These are phyloP conservation scores for Astrothelium subdiscretum DNA, from an alignment of 495 filamentous ascomycete species.

Conservation along the genomic window DNA sequence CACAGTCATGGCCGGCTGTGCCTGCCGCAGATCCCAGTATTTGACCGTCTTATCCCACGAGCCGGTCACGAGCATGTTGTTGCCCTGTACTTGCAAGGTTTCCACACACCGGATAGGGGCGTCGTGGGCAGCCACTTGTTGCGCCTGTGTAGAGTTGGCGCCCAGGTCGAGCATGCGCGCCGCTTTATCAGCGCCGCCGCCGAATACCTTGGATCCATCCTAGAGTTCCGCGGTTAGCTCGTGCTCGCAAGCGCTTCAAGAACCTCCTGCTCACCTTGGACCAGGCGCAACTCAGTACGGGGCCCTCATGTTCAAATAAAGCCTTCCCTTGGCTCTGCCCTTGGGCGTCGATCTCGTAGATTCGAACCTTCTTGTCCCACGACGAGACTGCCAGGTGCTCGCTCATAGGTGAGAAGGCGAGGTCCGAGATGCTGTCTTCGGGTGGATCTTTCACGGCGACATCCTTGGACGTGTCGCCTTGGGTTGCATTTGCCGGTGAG, in stretches of 20 bases:
- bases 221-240: slow-evolving; percentile 15
- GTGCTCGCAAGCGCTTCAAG: not conserved
- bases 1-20: slow-evolving; percentile 50
- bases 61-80: slow-evolving; percentile 67
- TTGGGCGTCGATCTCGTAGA: slow-evolving; percentile 70
- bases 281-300: slow-evolving; percentile 71
- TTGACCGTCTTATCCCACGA: slow-evolving; percentile 95
- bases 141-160: slow-evolving; percentile 38
- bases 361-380: slow-evolving; percentile 90
- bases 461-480: slow-evolving; percentile 86
- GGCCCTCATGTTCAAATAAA: slow-evolving; percentile 62
- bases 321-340: slow-evolving; percentile 68
- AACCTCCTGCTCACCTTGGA: slow-evolving; percentile 51
- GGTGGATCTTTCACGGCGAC: slow-evolving; percentile 64
- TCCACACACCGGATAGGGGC: slow-evolving; percentile 67
- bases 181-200: slow-evolving; percentile 74
- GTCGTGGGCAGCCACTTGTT: slow-evolving; percentile 67
- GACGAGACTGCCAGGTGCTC: slow-evolving; percentile 76
- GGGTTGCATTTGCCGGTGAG: slow-evolving; percentile 48
- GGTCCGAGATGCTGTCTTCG: slow-evolving; percentile 73
- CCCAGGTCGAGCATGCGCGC: slow-evolving; percentile 67
- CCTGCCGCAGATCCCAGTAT: slow-evolving; percentile 80
- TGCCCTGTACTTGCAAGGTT: slow-evolving; percentile 53
- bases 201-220: slow-evolving; percentile 67
- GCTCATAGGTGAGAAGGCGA: slow-evolving; percentile 65